Base-by-base conservation (phyloP, 2,329 filamentous ascomycete genomes). In the Colletotrichum sojae region DNA sequence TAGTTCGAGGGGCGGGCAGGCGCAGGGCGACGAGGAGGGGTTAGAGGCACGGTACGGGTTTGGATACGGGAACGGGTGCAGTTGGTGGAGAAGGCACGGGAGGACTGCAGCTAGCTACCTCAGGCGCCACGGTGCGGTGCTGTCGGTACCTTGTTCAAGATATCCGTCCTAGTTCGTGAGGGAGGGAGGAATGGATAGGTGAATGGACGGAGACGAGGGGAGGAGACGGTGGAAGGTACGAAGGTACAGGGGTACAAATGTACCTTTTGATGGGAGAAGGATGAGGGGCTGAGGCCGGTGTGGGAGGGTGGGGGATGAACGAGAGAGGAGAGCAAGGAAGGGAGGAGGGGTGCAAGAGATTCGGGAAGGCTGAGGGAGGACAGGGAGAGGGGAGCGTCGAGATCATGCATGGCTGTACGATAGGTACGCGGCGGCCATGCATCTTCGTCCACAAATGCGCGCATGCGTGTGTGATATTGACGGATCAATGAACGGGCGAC, bases 81-180 rank as follows among this genome's bases (percentile, higher is more conserved):
- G 27, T 76, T 80, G 79, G 82, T 82, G 80, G 83, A 82, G 77
- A 80, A 78, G 80, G 80, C 79, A 80, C 79, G 80, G 79, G 79
- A 77, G 75, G 78, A 82, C 78, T 83, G 82, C 82, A 83, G 77
- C 77, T 81, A 66, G 25, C n/a, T 16, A 62, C 31, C 31, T 36
- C 31, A 66, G 57, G 39, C 60, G 40, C 62, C 45, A 51, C 36
- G 54, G 46, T 49, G 27, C 43, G 27, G 57, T 49, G n/a, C 40
- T n/a, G 54, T 56, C 16, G 45, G 57, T 60, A 60, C 57, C 31
- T 59, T 59, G 25, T n/a, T 13, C 40, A 43, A 43, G 40, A 15
- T 43, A 13, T 13, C 40, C 40, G 40, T 18, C n/a, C n/a, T 6
- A 48, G 45, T 48, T 18, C 45, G 6, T 10, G 45, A 48, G 45